Evolutionary conservation across 768 basidiomycete species (phyloP).

Genomic region (Hortiboletus campestris): DNA sequence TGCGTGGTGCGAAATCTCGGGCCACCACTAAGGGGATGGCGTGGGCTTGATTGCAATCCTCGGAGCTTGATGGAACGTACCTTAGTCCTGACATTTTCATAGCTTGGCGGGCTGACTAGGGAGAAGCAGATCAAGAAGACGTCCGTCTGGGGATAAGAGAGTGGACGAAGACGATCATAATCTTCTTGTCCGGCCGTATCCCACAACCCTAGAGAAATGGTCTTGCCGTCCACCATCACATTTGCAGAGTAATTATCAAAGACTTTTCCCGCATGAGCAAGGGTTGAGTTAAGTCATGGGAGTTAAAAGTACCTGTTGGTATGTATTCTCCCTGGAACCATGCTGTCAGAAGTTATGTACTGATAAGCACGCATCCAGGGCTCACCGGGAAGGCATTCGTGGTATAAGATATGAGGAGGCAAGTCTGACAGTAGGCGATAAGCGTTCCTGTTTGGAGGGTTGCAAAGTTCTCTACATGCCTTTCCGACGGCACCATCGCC

Average conservation of each 20-base stretch:
- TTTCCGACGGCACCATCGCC: constrained; percentile 99
- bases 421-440: constrained; percentile 61
- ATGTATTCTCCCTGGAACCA: constrained; percentile 86
- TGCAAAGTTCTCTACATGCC: constrained; percentile 45
- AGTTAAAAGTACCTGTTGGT: constrained; percentile 68
- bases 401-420: constrained; percentile 98
- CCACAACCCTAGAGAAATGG: constrained; percentile 97
- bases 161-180: constrained; percentile 94
- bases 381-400: constrained; percentile 95
- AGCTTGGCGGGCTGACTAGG: constrained; percentile 95
- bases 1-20: constrained; percentile 96
- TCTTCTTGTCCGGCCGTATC: constrained; percentile 99
- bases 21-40: constrained; percentile 69
- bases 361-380: constrained; percentile 21
- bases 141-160: constrained; percentile 99
- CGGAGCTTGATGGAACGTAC: constrained; percentile 41
- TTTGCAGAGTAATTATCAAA: constrained; percentile 99
- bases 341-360: constrained; percentile 10
- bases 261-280: constrained; percentile 46
- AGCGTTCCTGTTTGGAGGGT: constrained; percentile 4
- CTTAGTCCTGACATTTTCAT: constrained; percentile 98
- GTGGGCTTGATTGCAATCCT: constrained; percentile 2
- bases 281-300: background rate
- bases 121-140: constrained; percentile 99
- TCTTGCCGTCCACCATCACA: constrained; percentile 99